Base-by-base conservation (phyloP, 2,329 filamentous ascomycete genomes). In the Calcarisporium arbuscula region DNA sequence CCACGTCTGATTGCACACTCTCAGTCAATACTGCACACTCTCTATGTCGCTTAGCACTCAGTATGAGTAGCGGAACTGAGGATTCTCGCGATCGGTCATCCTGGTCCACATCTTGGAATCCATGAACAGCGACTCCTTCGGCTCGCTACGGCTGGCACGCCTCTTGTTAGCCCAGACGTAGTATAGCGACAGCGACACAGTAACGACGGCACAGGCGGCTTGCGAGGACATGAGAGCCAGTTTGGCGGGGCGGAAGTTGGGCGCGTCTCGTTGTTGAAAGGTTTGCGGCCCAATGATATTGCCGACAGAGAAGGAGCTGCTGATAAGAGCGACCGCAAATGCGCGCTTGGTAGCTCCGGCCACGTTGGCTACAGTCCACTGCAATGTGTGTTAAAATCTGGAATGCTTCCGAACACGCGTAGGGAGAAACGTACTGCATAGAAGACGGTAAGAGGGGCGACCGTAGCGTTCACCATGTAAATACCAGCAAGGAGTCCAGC, bases 271-370 rank as follows among this genome's bases (percentile, higher is more conserved):
- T 3, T 59, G 60, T 44, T 68, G 67, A 56, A 77, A 75, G 4
- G 70, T 74, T 48, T 74, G 67, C 1, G 72, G 72, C 0, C 72
- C 71, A 40, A 76, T 74, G 36, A 75, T 70, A 49, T 73, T 77
- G 12, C 69, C 71, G 5, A 72, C 51, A 0, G 68, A 68, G 49
- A 73, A 74, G 14, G 64, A 63, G 18, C 66, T 66, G 31, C 64
- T 65, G 43, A 74, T 59, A 32, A 70, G 51, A 14, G 68, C 67
- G 8, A 64, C 60, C 4, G 68, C 68, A 32, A 70, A 67, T 9
- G 68, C 63, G 18, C 69, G 64, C 53, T 74, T 74, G 5, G 70
- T 74, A 16, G 63, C 61, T 5, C 70, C 70, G 5, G 64, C 65
- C 29, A 72, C 55, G 48, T 74, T 75, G 38, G 67, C 66, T 4